phyloP scores from a whole-genome alignment of 179 eudicot species.

The Vitellaria paradoxa region DNA sequence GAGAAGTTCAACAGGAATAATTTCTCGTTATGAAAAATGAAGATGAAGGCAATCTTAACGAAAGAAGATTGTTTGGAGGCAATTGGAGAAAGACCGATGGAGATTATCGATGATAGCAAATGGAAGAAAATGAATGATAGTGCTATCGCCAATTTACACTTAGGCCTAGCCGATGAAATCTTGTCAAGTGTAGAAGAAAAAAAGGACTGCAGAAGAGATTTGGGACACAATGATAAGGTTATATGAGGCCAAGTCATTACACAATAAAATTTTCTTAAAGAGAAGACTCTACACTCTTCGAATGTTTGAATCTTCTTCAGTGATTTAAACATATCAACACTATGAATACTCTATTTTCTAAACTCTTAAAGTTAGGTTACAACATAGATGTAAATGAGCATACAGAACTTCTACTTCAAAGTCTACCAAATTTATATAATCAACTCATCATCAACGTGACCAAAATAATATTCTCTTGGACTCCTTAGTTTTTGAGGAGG shows the following conservation, averaged over 20 bases:
- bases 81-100: too few species aligned
- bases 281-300: constrained; percentile 10
- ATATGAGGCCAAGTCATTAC: constrained; percentile 11
- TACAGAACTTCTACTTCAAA: neutral
- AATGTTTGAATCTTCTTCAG: constrained; percentile 7
- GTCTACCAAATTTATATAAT: constrained; percentile 7
- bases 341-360: constrained; percentile 5
- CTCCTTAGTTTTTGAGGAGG: neutral
- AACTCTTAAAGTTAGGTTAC: neutral
- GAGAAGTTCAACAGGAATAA: neutral
- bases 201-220: too few species aligned
- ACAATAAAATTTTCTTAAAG: constrained; percentile 11
- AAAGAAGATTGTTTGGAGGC: too few species aligned
- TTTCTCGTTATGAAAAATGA: neutral
- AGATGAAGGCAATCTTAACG: too few species aligned
- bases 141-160: neutral
- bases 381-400: neutral
- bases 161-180: neutral
- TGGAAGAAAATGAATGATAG: neutral
- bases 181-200: too few species aligned
- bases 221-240: constrained; percentile 10
- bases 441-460: neutral
- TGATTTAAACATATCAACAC: constrained; percentile 3
- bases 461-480: neutral
- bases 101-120: too few species aligned